A percentile compares a stretch with the other conserved stretches of the same genome.
Evolutionary conservation across 2,329 filamentous ascomycete genomes (phyloP).

Genomic region (Hymenoscyphus albidus): DNA sequence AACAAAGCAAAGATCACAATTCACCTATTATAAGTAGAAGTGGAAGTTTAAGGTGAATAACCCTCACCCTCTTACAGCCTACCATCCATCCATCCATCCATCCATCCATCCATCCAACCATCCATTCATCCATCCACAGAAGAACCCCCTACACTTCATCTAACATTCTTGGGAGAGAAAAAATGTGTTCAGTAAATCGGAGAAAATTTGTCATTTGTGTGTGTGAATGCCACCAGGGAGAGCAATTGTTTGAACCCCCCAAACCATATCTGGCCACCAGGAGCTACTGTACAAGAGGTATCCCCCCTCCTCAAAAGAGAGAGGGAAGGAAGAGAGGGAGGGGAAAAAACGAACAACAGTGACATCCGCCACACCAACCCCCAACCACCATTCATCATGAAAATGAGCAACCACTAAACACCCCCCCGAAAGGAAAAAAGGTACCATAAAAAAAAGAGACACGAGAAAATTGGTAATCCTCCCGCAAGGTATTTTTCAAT

Average conservation of each 20-base stretch:
- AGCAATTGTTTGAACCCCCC: neutral
- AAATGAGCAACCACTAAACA: neutral
- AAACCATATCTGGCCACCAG: neutral
- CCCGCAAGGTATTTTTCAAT: neutral
- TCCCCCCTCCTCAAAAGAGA: neutral
- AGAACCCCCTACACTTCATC: too few species aligned
- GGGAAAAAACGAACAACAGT: neutral
- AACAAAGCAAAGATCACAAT: too few species aligned
- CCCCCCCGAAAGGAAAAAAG: neutral
- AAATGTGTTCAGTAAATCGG: too few species aligned
- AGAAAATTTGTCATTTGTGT: too few species aligned
- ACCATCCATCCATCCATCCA: too few species aligned
- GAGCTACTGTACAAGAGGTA: neutral
- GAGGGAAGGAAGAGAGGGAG: neutral
- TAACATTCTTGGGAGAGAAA: too few species aligned
- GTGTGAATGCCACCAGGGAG: neutral
- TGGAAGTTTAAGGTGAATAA: too few species aligned
- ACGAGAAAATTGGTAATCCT: neutral
- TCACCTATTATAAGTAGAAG: constrained; percentile 38
- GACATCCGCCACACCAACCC: too few species aligned
- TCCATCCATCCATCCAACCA: too few species aligned
- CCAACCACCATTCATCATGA: too few species aligned
- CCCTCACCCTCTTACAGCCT: too few species aligned
- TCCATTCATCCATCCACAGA: too few species aligned
- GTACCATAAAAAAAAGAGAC: neutral